Conservation (phyloP, 495 filamentous ascomycete genomes). For the Hypomontagnella monticulosa region DNA sequence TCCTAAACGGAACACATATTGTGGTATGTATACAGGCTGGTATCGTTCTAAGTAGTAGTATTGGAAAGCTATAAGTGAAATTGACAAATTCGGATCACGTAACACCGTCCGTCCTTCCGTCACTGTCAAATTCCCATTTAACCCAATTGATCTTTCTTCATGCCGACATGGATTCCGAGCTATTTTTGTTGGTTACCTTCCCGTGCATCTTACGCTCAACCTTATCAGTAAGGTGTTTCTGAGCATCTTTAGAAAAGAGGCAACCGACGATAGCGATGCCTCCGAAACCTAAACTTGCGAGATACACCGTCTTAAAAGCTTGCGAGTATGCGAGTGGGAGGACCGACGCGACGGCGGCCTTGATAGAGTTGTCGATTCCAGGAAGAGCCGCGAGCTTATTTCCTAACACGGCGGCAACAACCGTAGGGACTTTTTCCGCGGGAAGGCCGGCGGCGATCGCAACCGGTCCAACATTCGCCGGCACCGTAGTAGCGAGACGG, state of each 20-base stretch:
- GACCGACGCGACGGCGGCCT: constrained; percentile 49
- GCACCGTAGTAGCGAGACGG: constrained; percentile 50
- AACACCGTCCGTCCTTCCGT: constrained; percentile 2
- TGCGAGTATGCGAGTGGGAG: constrained; percentile 53
- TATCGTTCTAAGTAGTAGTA: constrained; percentile 9
- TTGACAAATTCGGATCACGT: constrained; percentile 3
- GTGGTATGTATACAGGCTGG: neutral
- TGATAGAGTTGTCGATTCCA: constrained; percentile 50
- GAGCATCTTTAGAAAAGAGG: constrained; percentile 48
- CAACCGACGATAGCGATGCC: constrained; percentile 55
- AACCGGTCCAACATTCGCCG: constrained; percentile 52
- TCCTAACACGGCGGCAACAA: constrained; percentile 50
- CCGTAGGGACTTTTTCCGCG: constrained; percentile 48
- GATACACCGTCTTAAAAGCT: constrained; percentile 58
- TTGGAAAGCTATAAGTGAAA: neutral
- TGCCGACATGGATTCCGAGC: constrained; percentile 5
- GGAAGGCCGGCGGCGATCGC: constrained; percentile 57
- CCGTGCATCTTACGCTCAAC: constrained; percentile 46
- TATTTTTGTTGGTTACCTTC: constrained; percentile 17
- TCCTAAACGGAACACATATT: too few species aligned
- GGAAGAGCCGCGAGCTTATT: constrained; percentile 52
- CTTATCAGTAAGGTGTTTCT: constrained; percentile 50
- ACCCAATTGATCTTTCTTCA: neutral
- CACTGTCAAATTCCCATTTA: neutral
- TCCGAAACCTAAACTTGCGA: constrained; percentile 59